Conservation (phyloP, 1,284 basidiomycete species). For the Boletus sp. region DNA sequence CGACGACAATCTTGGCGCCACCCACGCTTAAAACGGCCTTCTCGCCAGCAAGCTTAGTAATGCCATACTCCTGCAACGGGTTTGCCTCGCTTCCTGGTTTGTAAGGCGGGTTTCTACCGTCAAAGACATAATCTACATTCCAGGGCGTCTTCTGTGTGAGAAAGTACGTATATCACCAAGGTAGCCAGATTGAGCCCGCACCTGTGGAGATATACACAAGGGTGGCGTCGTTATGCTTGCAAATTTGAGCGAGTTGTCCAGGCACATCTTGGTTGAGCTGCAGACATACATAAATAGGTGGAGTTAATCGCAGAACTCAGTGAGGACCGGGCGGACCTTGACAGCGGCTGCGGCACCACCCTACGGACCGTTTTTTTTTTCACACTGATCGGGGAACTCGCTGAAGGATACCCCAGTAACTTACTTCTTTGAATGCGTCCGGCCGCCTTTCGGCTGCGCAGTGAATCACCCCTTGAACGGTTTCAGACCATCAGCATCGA, state of each 20-base stretch:
- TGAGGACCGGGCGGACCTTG: conserved; percentile 39
- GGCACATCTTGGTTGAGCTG: conserved; percentile 72
- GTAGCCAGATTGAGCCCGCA: conserved; percentile 23
- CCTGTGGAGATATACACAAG: conserved; percentile 79
- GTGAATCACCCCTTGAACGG: conserved; percentile 67
- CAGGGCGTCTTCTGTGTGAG: conserved; percentile 9
- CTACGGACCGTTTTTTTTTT: conserved; percentile 13
- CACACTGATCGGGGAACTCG: not conserved
- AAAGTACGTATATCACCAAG: conserved; percentile 3
- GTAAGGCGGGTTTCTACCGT: conserved; percentile 79
- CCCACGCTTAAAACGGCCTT: conserved; percentile 53
- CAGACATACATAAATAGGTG: conserved; percentile 2
- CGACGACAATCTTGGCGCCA: conserved; percentile 54
- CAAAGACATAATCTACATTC: conserved; percentile 76
- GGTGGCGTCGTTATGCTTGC: conserved; percentile 52
- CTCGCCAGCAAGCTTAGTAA: conserved; percentile 77
- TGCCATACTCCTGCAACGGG: conserved; percentile 75
- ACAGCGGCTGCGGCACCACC: conserved; percentile 60
- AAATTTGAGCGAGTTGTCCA: conserved; percentile 55
- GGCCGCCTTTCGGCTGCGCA: conserved; percentile 83
- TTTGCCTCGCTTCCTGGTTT: conserved; percentile 60
- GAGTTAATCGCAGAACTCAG: not conserved
- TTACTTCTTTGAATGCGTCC: conserved; percentile 76
- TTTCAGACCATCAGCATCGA: conserved; percentile 4
- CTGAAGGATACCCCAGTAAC: conserved; percentile 11